Base-by-base conservation (phyloP, 2,329 filamentous ascomycete genomes). In the Aureobasidium sp. region DNA sequence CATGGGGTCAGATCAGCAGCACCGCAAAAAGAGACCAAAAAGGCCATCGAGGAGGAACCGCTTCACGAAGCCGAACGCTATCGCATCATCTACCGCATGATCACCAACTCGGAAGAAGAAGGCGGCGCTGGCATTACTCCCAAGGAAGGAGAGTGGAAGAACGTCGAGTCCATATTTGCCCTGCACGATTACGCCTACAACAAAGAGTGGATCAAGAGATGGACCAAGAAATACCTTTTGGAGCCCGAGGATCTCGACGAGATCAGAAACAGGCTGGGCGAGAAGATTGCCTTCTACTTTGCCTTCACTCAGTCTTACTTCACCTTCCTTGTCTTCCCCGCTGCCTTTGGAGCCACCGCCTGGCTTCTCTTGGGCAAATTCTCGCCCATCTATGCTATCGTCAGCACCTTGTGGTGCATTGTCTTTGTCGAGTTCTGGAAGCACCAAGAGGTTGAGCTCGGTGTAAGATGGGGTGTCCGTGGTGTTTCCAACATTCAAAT, bases 351-450 rank as follows among this genome's bases (percentile, higher is more conserved):
- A 3, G 79, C 90, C 44, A 80, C 83, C 0, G 84, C 88, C 14
- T 97, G 91, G 89, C 74, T 92, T 33, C 78, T 96, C n/a, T 79
- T 96, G 0, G 91, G 91, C 9, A 84, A 88, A 62, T 97, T 91
- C 75, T 96, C 92, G 1, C 83, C 86, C 62, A 74, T 91, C 54
- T 97, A 95, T 68, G 90, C 89, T 15, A 73, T 92, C 1, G 80
- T 87, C 48, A 92, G 87, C 70, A 88, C 86, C 37, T 77, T 96
- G n/a, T 96, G 92, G 90, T 88, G 88, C 62, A 86, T 94, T 2
- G 78, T 93, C 52, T 97, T 97, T 71, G 88, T 96, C 62, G 93
- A 97, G 72, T 96, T 89, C 74, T 97, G 93, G 93, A 96, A 95
- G 77, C 88, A 93, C 69, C 90, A 95, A 73, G 91, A 97, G 74